A percentile compares a stretch with the other conserved stretches of the same genome.
These are phyloP conservation scores for Trypanosoma brucei DNA, from an alignment of 208 protist genomes.

Conservation along the genomic window DNA sequence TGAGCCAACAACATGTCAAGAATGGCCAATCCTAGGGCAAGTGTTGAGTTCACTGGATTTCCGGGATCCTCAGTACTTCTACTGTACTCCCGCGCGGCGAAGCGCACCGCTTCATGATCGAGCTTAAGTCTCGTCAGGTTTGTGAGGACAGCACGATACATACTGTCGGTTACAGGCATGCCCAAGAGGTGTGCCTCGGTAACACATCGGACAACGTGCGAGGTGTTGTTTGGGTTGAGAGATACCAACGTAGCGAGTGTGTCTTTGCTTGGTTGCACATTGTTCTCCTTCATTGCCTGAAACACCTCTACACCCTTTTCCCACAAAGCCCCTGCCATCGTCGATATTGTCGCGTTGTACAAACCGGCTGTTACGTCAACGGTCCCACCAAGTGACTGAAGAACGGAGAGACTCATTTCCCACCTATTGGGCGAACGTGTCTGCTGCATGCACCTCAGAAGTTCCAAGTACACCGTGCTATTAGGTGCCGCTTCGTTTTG, in stretches of 20 bases:
- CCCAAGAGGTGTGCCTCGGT: conserved; percentile 66
- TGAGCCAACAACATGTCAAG: conserved; percentile 73
- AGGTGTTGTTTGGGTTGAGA: conserved; percentile 43
- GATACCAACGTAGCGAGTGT: conserved; percentile 69
- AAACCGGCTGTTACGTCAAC: conserved; percentile 75
- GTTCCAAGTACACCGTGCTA: conserved; percentile 75
- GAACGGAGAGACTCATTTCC: conserved; percentile 50
- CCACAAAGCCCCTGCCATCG: conserved; percentile 51
- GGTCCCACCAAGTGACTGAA: conserved; percentile 47
- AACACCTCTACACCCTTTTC: conserved; percentile 59
- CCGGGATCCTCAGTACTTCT: conserved; percentile 37
- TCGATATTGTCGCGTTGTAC: conserved; percentile 77
- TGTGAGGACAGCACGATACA: conserved; percentile 70
- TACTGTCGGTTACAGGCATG: conserved; percentile 74
- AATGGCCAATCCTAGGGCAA: conserved; percentile 59
- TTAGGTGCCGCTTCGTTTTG: conserved; percentile 45
- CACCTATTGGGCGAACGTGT: conserved; percentile 34
- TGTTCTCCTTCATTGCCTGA: conserved; percentile 61
- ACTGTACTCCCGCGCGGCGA: conserved; percentile 59
- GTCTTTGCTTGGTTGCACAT: conserved; percentile 73
- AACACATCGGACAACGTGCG: conserved; percentile 67
- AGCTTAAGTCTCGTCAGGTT: conserved; percentile 58
- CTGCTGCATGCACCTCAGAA: conserved; percentile 63
- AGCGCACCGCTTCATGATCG: conserved; percentile 75
- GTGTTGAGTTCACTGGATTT: conserved; percentile 50